A percentile compares a stretch with the other conserved stretches of the same genome.
Conservation (phyloP, 202 grass and related monocot species). For the Brachypodium distachyon region DNA sequence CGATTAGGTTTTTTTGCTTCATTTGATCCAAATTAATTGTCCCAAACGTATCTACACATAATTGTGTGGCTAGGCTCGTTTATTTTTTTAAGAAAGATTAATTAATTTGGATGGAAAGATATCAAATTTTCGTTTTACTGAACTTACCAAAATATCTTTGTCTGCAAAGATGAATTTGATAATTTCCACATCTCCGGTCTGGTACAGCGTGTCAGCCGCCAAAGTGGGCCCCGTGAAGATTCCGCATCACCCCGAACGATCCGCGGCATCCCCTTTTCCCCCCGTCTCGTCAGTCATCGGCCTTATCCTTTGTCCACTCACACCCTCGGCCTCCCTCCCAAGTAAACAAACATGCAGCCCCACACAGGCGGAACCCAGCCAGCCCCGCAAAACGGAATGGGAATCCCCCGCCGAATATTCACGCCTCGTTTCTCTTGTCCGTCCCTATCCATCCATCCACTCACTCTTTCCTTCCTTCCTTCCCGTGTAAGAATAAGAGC, state of each 20-base stretch:
- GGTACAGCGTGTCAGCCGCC: not conserved
- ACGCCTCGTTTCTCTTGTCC: not conserved
- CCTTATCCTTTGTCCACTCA: not conserved
- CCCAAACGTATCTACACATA: no score
- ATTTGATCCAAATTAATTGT: no score
- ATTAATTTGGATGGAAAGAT: no score
- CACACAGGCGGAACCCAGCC: no score
- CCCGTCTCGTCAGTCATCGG: not conserved
- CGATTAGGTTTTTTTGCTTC: no score
- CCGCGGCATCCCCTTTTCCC: not conserved
- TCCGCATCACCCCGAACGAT: not conserved
- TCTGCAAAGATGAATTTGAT: no score
- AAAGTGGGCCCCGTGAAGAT: not conserved
- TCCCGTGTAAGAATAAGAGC: not conserved
- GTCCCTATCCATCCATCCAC: not conserved
- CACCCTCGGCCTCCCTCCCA: not conserved
- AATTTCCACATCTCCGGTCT: no score
- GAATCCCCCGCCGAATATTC: conserved; percentile 77
- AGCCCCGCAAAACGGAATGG: not conserved
- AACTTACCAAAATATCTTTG: no score
- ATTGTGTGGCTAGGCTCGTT: no score
- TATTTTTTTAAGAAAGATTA: no score
- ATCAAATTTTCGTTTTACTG: no score
- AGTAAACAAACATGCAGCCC: not conserved
- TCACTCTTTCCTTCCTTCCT: not conserved